These are phyloP conservation scores for Heliosperma pusillum DNA, from an alignment of 148 eudicot species.

Conservation along the genomic window DNA sequence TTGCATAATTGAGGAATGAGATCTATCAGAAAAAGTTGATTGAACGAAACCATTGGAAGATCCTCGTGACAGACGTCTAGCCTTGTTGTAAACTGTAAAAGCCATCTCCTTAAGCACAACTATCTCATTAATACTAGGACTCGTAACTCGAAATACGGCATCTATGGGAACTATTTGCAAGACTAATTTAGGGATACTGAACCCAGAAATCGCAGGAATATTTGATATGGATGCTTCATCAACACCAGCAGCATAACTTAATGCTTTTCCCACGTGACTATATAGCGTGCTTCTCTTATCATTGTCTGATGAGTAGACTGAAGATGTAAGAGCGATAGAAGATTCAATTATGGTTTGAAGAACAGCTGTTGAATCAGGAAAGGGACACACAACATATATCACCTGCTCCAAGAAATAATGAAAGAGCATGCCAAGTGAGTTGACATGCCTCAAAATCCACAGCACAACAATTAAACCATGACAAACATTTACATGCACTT, in stretches of 20 bases:
- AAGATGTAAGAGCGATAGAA: slow-evolving; percentile 71
- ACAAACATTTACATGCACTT: not conserved
- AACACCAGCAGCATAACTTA: slow-evolving; percentile 72
- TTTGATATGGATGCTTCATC: slow-evolving; percentile 88
- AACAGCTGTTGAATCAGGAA: slow-evolving; percentile 88
- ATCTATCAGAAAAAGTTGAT: slow-evolving; percentile 52
- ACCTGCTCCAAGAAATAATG: slow-evolving; percentile 53
- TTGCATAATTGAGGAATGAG: slow-evolving; percentile 58
- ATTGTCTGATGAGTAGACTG: slow-evolving; percentile 63
- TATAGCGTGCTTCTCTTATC: slow-evolving; percentile 69
- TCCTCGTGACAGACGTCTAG: slow-evolving; percentile 75
- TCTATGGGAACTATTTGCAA: slow-evolving; percentile 85
- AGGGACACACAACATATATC: slow-evolving; percentile 93
- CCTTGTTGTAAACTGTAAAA: slow-evolving; percentile 95
- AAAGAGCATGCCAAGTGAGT: slow-evolving; percentile 5
- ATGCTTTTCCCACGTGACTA: slow-evolving; percentile 83
- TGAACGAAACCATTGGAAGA: slow-evolving; percentile 47
- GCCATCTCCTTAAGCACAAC: slow-evolving; percentile 85
- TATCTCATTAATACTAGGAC: slow-evolving; percentile 70
- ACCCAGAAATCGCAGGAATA: slow-evolving; percentile 79
- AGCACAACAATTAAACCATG: not conserved
- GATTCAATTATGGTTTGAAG: slow-evolving; percentile 82
- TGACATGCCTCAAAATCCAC: slow-evolving; percentile 1
- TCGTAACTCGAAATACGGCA: slow-evolving; percentile 87
- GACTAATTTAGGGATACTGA: slow-evolving; percentile 81